A percentile compares a stretch with the other conserved stretches of the same genome.
These are phyloP conservation scores for Hyaloscypha finlandica DNA, from an alignment of 495 filamentous ascomycete genomes.

Conservation along the genomic window DNA sequence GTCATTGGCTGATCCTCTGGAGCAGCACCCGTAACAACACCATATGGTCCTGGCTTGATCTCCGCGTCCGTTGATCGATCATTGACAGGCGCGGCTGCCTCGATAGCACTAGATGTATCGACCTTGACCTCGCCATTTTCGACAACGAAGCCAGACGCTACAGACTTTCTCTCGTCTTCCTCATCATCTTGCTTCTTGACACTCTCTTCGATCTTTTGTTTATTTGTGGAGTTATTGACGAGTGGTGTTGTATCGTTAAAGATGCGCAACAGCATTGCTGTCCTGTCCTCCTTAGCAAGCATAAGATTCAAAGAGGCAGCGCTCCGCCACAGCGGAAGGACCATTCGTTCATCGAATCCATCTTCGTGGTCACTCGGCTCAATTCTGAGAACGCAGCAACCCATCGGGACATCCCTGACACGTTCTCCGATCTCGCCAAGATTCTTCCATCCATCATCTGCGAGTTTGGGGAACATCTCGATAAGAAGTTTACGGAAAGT, in stretches of 20 bases:
- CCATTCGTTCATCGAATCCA: constrained; percentile 77
- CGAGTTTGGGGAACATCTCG: constrained; percentile 93
- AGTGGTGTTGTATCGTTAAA: constrained; percentile 84
- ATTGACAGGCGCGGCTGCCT: constrained; percentile 16
- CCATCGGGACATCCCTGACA: constrained; percentile 79
- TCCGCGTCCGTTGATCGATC: neutral
- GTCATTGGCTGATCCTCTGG: constrained; percentile 12
- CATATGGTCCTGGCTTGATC: constrained; percentile 27
- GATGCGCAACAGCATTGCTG: constrained; percentile 86
- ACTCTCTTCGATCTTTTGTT: constrained; percentile 40
- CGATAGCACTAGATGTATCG: constrained; percentile 17
- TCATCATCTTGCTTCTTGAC: constrained; percentile 27
- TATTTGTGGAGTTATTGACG: constrained; percentile 49
- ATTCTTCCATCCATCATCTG: constrained; percentile 63
- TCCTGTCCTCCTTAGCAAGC: constrained; percentile 94
- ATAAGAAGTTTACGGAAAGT: constrained; percentile 79
- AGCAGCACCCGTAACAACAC: constrained; percentile 15
- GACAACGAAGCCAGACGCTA: constrained; percentile 15
- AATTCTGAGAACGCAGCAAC: constrained; percentile 86
- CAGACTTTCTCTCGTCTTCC: constrained; percentile 15
- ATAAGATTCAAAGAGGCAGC: constrained; percentile 88
- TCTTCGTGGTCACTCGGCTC: constrained; percentile 69
- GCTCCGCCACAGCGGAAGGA: constrained; percentile 89
- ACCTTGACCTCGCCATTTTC: constrained; percentile 26
- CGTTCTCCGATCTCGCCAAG: constrained; percentile 86